These are phyloP conservation scores for Tulasnella calospora DNA, from an alignment of 768 basidiomycete genomes.

Conservation along the genomic window DNA sequence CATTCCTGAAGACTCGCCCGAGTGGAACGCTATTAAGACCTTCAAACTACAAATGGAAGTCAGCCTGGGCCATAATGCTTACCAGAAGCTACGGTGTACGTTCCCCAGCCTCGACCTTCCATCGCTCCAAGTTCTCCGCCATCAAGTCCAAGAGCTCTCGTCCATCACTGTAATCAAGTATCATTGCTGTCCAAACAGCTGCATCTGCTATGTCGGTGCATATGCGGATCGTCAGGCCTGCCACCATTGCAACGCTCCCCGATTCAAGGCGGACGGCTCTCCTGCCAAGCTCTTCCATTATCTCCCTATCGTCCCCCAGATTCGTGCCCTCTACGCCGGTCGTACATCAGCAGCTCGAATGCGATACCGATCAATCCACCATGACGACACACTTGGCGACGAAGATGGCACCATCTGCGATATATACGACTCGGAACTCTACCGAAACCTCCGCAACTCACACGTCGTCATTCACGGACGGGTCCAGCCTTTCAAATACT, in stretches of 20 bases:
- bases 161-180: not conserved
- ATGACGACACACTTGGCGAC: not conserved
- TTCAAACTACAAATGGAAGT: not conserved
- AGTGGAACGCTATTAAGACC: not conserved
- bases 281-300: not conserved
- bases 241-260: not conserved
- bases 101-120: not conserved
- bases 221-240: not conserved
- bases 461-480: not conserved
- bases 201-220: not conserved
- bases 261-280: not conserved
- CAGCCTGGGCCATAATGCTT: not conserved
- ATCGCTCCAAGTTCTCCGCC: not conserved
- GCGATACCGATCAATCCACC: not conserved
- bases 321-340: not conserved
- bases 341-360: not conserved
- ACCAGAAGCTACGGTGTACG: not conserved
- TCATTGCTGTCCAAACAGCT: not conserved
- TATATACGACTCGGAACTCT: not conserved
- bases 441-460: not conserved
- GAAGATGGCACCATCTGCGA: not conserved
- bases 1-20: not conserved
- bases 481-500: not conserved
- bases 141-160: not conserved
- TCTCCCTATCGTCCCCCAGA: not conserved